These are phyloP conservation scores for Hirschfeldia incana DNA, from an alignment of 345 rosid species.

Conservation along the genomic window DNA sequence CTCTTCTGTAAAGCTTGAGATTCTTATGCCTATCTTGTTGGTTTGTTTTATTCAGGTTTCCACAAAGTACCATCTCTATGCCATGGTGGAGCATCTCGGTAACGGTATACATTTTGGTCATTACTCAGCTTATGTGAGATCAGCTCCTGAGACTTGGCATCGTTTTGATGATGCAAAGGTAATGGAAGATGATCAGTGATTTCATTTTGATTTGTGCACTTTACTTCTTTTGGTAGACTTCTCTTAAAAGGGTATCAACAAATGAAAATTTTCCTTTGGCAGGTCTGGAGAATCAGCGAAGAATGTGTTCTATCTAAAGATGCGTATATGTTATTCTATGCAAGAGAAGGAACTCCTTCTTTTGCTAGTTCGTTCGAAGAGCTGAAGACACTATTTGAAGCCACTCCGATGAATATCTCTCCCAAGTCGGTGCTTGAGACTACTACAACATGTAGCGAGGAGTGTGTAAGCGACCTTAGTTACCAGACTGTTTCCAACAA, in stretches of 20 bases:
- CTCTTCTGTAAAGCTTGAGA: background rate
- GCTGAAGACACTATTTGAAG: constrained; percentile 32
- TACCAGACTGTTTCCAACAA: constrained; percentile 15
- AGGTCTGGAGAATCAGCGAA: constrained; percentile 61
- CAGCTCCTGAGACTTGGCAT: constrained; percentile 77
- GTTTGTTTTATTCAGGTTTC: constrained; percentile 45
- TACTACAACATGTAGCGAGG: constrained; percentile 33
- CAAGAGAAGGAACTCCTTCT: constrained; percentile 77
- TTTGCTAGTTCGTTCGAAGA: constrained; percentile 59
- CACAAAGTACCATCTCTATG: constrained; percentile 65
- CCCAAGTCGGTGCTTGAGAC: constrained; percentile 77
- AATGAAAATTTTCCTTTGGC: constrained; percentile 24
- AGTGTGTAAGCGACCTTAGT: constrained; percentile 22
- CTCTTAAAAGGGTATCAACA: background rate
- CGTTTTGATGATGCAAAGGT: constrained; percentile 72
- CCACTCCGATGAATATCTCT: constrained; percentile 43
- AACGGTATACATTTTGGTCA: constrained; percentile 60
- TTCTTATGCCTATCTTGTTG: background rate
- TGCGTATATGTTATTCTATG: constrained; percentile 84
- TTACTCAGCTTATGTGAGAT: constrained; percentile 66
- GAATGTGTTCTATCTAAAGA: constrained; percentile 60
- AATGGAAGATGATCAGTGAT: background rate
- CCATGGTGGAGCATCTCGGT: constrained; percentile 78
- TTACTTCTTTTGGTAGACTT: background rate
- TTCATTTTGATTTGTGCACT: background rate